Percentiles rank a stretch among this genome's conserved stretches.
Conservation (phyloP, 2,329 filamentous ascomycete species). For the Colletotrichum lentis region DNA sequence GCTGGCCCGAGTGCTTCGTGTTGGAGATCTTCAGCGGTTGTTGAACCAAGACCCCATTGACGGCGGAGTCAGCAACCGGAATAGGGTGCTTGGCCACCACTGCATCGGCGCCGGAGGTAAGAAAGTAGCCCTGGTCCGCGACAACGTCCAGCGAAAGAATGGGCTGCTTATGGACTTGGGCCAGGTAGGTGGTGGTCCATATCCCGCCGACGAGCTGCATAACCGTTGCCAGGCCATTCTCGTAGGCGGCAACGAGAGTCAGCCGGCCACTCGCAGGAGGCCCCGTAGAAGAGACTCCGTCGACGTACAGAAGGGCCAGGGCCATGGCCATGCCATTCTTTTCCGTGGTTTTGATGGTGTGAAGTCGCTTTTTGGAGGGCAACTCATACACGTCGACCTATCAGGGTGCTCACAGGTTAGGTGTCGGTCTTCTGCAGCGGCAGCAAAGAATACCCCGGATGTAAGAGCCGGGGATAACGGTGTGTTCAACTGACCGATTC, state of each 20-base stretch:
- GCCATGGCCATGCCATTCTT: slow-evolving; percentile 90
- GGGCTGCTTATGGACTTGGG: slow-evolving; percentile 78
- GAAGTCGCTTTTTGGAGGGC: slow-evolving; percentile 75
- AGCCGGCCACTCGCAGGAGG: slow-evolving; percentile 47
- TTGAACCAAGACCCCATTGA: slow-evolving; percentile 4
- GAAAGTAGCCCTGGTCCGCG: slow-evolving; percentile 64
- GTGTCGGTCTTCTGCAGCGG: slow-evolving; percentile 11
- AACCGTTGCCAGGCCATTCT: slow-evolving; percentile 80
- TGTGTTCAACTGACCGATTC: slow-evolving; percentile 64
- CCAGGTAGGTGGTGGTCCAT: slow-evolving; percentile 67
- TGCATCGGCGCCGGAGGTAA: slow-evolving; percentile 85
- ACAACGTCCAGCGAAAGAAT: slow-evolving; percentile 76
- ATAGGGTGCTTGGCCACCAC: slow-evolving; percentile 79
- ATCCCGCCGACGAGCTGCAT: slow-evolving; percentile 59
- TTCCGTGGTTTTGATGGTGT: slow-evolving; percentile 60
- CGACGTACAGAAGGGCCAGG: slow-evolving; percentile 66
- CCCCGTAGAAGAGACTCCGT: slow-evolving; percentile 42
- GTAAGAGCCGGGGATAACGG: slow-evolving; percentile 27
- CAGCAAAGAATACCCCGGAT: neutral
- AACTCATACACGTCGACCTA: slow-evolving; percentile 85
- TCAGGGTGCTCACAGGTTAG: slow-evolving; percentile 25
- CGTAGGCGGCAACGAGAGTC: slow-evolving; percentile 79
- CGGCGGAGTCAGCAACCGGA: slow-evolving; percentile 44
- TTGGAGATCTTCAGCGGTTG: slow-evolving; percentile 69
- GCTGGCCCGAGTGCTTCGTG: slow-evolving; percentile 91